phyloP scores from a whole-genome alignment of 2,329 filamentous ascomycete genomes.

The Neopestalotiopsis sp. region DNA sequence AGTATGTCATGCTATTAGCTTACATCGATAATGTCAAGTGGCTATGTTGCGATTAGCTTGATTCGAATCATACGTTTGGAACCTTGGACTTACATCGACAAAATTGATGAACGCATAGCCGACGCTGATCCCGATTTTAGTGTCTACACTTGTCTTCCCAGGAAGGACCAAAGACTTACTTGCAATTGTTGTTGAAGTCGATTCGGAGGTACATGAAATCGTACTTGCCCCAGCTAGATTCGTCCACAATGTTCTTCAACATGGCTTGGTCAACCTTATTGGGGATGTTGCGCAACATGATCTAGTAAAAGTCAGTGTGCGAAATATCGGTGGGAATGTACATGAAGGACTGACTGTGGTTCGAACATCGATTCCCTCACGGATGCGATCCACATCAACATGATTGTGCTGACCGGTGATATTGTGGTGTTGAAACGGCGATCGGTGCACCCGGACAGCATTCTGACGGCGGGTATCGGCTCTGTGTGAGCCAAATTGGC shows the following conservation, averaged over 20 bases:
- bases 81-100: constrained; percentile 64
- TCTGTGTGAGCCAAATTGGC: constrained; percentile 38
- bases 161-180: constrained; percentile 57
- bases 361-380: constrained; percentile 72
- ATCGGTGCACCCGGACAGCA: constrained; percentile 49
- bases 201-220: constrained; percentile 97
- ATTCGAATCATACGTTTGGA: constrained; percentile 8
- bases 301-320: constrained; percentile 49
- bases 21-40: constrained; percentile 75
- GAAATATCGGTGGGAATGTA: constrained; percentile 26
- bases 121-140: constrained; percentile 60
- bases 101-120: constrained; percentile 99
- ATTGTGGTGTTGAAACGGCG: constrained; percentile 47
- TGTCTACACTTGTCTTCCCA: not conserved
- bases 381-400: constrained; percentile 65
- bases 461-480: constrained; percentile 53
- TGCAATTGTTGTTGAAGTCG: constrained; percentile 83
- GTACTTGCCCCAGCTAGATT: constrained; percentile 80
- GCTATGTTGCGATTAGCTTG: constrained; percentile 53
- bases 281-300: constrained; percentile 95
- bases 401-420: constrained; percentile 62
- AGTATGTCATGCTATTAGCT: constrained; percentile 31
- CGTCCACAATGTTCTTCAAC: constrained; percentile 80
- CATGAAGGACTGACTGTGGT: constrained; percentile 65
- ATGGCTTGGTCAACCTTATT: constrained; percentile 83